These are phyloP conservation scores for Neofusicoccum parvum DNA, from an alignment of 2,329 filamentous ascomycete species.

Conservation along the genomic window DNA sequence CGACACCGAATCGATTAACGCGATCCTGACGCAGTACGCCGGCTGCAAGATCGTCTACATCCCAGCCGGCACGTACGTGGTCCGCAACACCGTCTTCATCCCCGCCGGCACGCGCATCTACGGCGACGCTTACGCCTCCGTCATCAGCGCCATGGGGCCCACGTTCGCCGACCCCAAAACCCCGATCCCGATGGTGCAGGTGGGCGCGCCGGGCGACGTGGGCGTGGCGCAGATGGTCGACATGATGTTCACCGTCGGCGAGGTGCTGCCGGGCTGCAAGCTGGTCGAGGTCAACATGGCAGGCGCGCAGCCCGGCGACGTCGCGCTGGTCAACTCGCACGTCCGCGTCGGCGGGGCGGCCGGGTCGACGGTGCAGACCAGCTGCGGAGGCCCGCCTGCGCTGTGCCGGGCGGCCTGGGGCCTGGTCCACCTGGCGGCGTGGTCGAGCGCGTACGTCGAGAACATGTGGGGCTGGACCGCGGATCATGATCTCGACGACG, in stretches of 20 bases:
- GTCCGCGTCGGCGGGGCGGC: conserved; percentile 40
- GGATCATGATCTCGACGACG: conserved; percentile 53
- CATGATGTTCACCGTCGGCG: conserved; percentile 27
- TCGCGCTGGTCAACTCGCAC: conserved; percentile 44
- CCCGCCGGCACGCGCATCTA: conserved; percentile 24
- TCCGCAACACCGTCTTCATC: conserved; percentile 26
- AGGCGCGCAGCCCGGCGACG: conserved; percentile 48
- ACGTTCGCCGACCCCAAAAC: conserved; percentile 25
- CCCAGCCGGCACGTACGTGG: conserved; percentile 26
- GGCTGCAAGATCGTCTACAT: conserved; percentile 23
- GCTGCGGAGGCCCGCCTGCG: conserved; percentile 35
- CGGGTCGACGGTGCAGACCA: conserved; percentile 29
- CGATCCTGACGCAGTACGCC: conserved; percentile 8
- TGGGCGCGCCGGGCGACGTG: conserved; percentile 25
- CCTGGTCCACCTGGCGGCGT: conserved; percentile 52
- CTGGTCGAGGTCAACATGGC: conserved; percentile 53
- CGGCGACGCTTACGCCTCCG: conserved; percentile 25
- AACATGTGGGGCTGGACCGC: conserved; percentile 58
- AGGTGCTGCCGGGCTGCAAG: conserved; percentile 18
- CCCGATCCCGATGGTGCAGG: conserved; percentile 25
- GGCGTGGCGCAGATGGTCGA: conserved; percentile 28
- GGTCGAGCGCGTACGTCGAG: conserved; percentile 55
- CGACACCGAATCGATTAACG: conserved; percentile 18
- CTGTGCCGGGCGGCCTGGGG: conserved; percentile 33
- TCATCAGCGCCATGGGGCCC: conserved; percentile 25